Percentiles rank a stretch among this genome's conserved stretches.
Evolutionary conservation across 208 protist genomes (phyloP).

Genomic region (Trypanosoma caninum): DNA sequence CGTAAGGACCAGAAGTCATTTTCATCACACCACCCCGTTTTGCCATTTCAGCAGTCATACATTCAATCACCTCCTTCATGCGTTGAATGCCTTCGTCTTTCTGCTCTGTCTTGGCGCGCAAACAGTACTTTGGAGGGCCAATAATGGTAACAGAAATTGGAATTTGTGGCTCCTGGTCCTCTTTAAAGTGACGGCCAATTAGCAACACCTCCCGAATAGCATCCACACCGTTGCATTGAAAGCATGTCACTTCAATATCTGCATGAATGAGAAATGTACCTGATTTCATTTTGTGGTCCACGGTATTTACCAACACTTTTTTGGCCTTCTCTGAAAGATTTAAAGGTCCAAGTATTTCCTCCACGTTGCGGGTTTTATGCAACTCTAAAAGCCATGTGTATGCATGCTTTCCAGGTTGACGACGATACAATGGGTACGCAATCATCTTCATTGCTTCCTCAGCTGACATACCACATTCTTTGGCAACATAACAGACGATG

Average conservation of each 20-base stretch:
- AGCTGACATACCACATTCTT: conserved; percentile 60
- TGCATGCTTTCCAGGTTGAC: conserved; percentile 68
- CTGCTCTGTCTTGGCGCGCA: conserved; percentile 91
- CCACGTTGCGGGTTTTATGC: conserved; percentile 62
- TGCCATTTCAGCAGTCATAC: conserved; percentile 87
- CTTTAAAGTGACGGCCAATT: conserved; percentile 81
- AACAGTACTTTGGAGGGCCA: conserved; percentile 95
- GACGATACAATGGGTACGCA: conserved; percentile 95
- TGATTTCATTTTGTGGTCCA: conserved; percentile 75
- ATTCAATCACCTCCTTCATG: conserved; percentile 88
- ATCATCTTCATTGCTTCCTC: conserved; percentile 90
- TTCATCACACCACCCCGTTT: conserved; percentile 84
- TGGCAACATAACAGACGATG: conserved; percentile 96
- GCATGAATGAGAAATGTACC: conserved; percentile 91
- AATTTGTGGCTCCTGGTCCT: conserved; percentile 63
- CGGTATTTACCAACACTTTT: conserved; percentile 72
- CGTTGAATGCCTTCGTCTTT: conserved; percentile 90
- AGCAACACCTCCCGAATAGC: conserved; percentile 95
- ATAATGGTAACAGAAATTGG: conserved; percentile 93
- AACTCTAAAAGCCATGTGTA: conserved; percentile 77
- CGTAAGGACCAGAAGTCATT: conserved; percentile 80
- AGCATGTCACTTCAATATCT: conserved; percentile 98
- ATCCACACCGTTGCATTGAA: conserved; percentile 97
- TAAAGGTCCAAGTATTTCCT: conserved; percentile 68
- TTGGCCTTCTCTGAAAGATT: conserved; percentile 58